Percentiles rank a stretch among this genome's conserved stretches.
Evolutionary conservation across 148 eudicot genomes (phyloP).

Genomic region (Selenicereus undatus): DNA sequence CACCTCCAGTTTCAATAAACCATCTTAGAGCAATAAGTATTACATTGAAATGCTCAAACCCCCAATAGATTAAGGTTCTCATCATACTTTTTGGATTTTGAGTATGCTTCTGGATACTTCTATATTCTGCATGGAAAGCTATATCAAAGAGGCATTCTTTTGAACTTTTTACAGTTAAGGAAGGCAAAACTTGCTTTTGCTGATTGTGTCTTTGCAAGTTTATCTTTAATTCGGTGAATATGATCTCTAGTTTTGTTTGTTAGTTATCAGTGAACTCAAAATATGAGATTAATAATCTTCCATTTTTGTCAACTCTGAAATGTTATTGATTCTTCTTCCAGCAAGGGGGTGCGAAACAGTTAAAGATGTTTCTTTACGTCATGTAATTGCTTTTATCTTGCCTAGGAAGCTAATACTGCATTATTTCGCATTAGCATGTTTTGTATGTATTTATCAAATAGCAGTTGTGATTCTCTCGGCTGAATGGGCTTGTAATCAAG

Average conservation of each 20-base stretch:
- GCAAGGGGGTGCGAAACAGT: not conserved
- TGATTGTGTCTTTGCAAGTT: not conserved
- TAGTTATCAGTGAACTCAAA: not conserved
- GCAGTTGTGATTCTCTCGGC: not conserved
- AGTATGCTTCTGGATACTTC: too few relatives aligned
- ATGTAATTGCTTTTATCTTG: not conserved
- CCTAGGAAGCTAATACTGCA: too few relatives aligned
- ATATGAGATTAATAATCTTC: not conserved
- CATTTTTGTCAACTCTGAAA: not conserved
- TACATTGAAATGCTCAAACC: too few relatives aligned
- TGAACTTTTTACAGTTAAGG: too few relatives aligned
- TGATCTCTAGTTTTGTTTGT: not conserved
- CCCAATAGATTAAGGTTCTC: too few relatives aligned
- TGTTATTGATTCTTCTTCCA: not conserved
- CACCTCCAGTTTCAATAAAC: too few relatives aligned
- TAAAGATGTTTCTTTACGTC: not conserved
- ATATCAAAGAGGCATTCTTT: too few relatives aligned
- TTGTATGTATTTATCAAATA: not conserved
- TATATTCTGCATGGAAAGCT: too few relatives aligned
- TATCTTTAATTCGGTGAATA: too few relatives aligned
- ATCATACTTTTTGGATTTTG: too few relatives aligned
- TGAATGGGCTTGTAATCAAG: not conserved
- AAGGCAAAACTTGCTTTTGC: not conserved
- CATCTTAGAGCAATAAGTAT: too few relatives aligned
- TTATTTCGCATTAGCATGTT: not conserved